These are phyloP conservation scores for Mycosphaerella sp. DNA, from an alignment of 2,329 filamentous ascomycete species.

Conservation along the genomic window DNA sequence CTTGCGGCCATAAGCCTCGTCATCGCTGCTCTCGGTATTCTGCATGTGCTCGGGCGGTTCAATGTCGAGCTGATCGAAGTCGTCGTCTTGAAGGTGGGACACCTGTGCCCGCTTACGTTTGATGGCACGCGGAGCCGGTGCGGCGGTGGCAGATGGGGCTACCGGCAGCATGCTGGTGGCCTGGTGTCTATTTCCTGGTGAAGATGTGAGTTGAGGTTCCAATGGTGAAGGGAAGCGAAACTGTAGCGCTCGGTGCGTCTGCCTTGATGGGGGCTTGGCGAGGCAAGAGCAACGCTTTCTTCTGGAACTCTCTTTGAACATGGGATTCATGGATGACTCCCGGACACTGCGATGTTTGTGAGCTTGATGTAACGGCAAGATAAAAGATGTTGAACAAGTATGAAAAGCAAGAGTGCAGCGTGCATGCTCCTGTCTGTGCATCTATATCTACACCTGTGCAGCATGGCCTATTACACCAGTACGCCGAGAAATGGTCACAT, in stretches of 20 bases:
- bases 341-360: background rate
- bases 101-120: constrained; percentile 29
- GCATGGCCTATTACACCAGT: too few species aligned
- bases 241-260: background rate
- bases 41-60: background rate
- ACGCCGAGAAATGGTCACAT: background rate
- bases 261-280: background rate
- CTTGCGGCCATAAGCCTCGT: constrained; percentile 18
- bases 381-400: background rate
- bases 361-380: background rate
- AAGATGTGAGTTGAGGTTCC: too few species aligned
- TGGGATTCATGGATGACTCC: background rate
- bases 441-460: background rate
- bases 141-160: background rate
- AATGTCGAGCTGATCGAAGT: constrained; percentile 16
- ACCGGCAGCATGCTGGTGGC: background rate
- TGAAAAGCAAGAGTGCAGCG: too few species aligned
- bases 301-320: background rate
- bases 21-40: constrained; percentile 1
- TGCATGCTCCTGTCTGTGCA: background rate
- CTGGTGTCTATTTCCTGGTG: too few species aligned
- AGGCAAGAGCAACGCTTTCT: background rate
- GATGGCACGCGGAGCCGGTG: constrained; percentile 8
- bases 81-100: constrained; percentile 25
- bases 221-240: too few species aligned